Evolutionary conservation across 1,284 basidiomycete species (phyloP), one percentile per base, ranked within the genome.

Genomic region (Ustilago crameri): DNA sequence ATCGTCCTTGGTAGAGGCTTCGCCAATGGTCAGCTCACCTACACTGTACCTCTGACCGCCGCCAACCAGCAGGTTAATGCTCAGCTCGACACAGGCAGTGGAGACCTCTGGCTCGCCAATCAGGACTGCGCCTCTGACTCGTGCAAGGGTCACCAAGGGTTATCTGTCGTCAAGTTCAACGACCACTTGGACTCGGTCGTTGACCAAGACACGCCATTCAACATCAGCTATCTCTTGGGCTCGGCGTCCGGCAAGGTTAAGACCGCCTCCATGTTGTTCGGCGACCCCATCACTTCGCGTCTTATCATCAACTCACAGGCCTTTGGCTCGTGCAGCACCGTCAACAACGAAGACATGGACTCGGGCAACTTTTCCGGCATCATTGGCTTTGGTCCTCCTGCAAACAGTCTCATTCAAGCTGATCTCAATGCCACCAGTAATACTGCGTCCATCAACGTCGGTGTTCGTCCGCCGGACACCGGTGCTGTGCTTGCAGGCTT

Each of bases 61-160:
- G 71, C 59, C 30, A 64, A 66, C 35, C 74, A 79, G 56, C 52
- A 58, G 23, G 4, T 79, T 48, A 63, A 66, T 43, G 55, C 74
- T 5, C 78, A 79, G 57, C 56, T 78, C 51, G 78, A 79, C 61
- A 79, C 78, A 8, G 76, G 76, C 52, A 72, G 67, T 46, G 57
- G 62, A 20, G 78, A 79, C 44, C 57, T 78, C 30, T 79, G 76
- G 76, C 41, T 79, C 35, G 78, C 76, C 35, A 70, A 69, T 23
- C 68, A 68, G 41, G 60, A 61, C 37, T 79, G 78, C 65, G 57
- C 50, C 30, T 30, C 62, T 38, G 66, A 61, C 40, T 58, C 69
- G 15, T 79, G 78, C 53, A 43, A 30, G 12, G 55, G 57, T 14
- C 68, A 71, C 18, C 52, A 62, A 20, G 64, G 71, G 14, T 41